Evolutionary conservation across 1,284 basidiomycete species (phyloP), one percentile per base, ranked within the genome.

Genomic region (Trametes sp.): DNA sequence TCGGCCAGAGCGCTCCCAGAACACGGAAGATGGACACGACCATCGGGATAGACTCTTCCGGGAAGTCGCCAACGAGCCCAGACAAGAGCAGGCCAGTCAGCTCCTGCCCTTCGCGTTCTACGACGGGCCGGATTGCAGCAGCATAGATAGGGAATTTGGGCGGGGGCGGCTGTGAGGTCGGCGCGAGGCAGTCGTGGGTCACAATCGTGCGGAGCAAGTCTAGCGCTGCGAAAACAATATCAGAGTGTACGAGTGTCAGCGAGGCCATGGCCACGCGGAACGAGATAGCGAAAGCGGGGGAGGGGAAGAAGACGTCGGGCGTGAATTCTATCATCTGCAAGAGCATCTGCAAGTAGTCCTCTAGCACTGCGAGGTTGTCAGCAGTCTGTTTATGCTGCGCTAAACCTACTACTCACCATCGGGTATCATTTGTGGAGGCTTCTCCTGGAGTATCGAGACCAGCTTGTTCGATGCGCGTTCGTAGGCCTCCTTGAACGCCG

Each of bases 321-420:
- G 86, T 80, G 66, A 84, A 80, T 55, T 89, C 84, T 46, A 91
- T 76, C 72, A 95, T 81, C 65, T 90, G 87, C 61, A 90, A 76
- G 36, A 95, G 81, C 75, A 96, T 85, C 70, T 95, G 94, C 57
- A 96, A 76, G 71, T 97, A 99, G 75, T 99, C 98, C 75, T 99
- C 98, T 71, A 99, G 81, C 36, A 98, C 98, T 98, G 71, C 9
- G 58, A 60, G 31, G 29, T 7, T 2, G 38, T 38, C 19, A 63
- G 49, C 58, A 21, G 67, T 13, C 23, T 24, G 42, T 16, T 8
- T 5, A 16, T 5, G 23, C 6, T 14, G 3, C 24, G 26, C 10
- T 14, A 2, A 21, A 46, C 14, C 24, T 14, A 28, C 21, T 16
- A 72, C 85, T 75, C 69, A 91, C 95, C 88, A 78, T 97, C 95